phyloP scores from a whole-genome alignment of 1,284 basidiomycete genomes.

The Trichosporon sp. region DNA sequence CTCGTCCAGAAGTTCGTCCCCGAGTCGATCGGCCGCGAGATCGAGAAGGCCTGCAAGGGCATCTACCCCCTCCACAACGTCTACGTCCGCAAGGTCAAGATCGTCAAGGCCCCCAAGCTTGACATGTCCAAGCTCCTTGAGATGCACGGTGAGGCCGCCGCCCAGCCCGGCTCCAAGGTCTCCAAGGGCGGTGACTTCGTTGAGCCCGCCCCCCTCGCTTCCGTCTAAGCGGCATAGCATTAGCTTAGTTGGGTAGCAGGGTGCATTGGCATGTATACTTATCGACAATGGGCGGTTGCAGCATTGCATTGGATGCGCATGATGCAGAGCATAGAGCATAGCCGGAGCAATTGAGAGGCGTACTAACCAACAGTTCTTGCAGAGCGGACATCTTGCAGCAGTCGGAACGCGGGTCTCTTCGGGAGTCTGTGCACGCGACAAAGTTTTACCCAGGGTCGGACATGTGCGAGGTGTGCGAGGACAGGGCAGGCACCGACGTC shows the following conservation, averaged over 20 bases:
- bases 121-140: conserved; percentile 93
- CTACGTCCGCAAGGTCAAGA: conserved; percentile 94
- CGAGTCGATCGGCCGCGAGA: conserved; percentile 98
- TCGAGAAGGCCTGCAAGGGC: conserved; percentile 86
- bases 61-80: conserved; percentile 65
- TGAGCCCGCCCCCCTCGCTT: conserved; percentile 57
- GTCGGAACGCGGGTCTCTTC: too few relatives aligned
- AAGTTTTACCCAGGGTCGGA: too few relatives aligned
- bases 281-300: conserved; percentile 27
- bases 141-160: conserved; percentile 90
- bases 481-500: too few relatives aligned
- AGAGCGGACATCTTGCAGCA: too few relatives aligned
- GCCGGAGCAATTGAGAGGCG: too few relatives aligned
- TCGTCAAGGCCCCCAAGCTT: conserved; percentile 96
- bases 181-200: conserved; percentile 56
- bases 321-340: conserved; percentile 3
- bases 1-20: conserved; percentile 98
- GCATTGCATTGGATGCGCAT: background rate
- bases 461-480: too few relatives aligned
- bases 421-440: too few relatives aligned
- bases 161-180: conserved; percentile 61
- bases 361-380: too few relatives aligned
- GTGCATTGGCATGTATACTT: conserved; percentile 46
- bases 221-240: conserved; percentile 48
- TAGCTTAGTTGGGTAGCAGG: conserved; percentile 33